Percentiles rank a stretch among this genome's conserved stretches.
phyloP scores from a whole-genome alignment of 148 eudicot species.

The Amaranthus cruentus region DNA sequence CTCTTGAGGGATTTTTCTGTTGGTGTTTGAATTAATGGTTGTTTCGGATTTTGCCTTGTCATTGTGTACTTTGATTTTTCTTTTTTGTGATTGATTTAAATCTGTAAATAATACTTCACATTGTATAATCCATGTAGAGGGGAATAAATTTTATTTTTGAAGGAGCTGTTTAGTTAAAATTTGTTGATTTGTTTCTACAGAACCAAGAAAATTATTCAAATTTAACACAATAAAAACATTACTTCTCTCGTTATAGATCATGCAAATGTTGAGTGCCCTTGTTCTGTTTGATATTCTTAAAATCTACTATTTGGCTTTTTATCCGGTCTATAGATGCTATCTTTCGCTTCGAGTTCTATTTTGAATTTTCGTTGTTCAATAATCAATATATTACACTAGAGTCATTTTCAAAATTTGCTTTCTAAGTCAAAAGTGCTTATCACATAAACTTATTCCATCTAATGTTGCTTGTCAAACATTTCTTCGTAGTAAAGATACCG shows the following conservation, averaged over 20 bases:
- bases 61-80: not conserved
- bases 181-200: not conserved
- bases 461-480: constrained; percentile 13
- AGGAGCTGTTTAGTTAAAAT: too few species aligned
- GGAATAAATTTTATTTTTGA: too few species aligned
- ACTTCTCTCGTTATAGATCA: not conserved
- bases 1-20: not conserved
- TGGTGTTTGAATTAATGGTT: not conserved
- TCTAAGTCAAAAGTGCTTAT: not conserved
- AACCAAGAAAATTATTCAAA: not conserved
- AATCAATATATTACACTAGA: not conserved
- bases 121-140: too few species aligned
- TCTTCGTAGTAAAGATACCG: not conserved
- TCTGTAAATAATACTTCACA: not conserved
- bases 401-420: not conserved
- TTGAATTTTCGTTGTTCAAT: not conserved
- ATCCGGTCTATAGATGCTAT: not conserved
- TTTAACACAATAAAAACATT: not conserved
- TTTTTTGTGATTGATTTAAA: not conserved
- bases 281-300: not conserved
- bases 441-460: constrained; percentile 12
- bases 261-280: not conserved
- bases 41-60: not conserved
- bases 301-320: not conserved
- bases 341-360: not conserved